Base-by-base conservation (phyloP, 306 rosid species). In the Prunus dulcis region DNA sequence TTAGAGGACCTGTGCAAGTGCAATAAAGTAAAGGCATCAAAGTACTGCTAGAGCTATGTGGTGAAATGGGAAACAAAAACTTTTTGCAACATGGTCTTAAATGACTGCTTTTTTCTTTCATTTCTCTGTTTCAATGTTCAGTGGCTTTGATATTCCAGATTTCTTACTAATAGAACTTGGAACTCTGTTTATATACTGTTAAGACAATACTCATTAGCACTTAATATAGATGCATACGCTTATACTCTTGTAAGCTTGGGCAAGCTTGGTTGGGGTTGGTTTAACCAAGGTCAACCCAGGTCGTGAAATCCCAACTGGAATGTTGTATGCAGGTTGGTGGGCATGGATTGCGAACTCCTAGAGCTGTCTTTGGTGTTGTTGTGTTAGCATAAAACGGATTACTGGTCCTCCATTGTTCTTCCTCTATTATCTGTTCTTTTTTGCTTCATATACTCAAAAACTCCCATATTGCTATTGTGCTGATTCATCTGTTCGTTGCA, bases 401-500 rank as follows among this genome's bases (percentile, higher is more conserved):
- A 19, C 13, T 51, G 6, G 15, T 22, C 9, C 74, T 52, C 49
- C 23, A 20, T 71, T 27, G 9, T 58, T 30, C 18, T 20, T 64
- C 64, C 23, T 55, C 76, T 73, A 18, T 60, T 28, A 47, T 52
- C 34, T 1, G 3, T 78, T 22, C 64, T 30, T 72, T 45, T 70
- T 25, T 27, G n/a, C 8, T 74, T 74, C 10, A 68, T 65, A 49
- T 20, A 64, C 57, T 67, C 41, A 58, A 72, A 63, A 3, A n/a
- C 49, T 70, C 71, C 75, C 7, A 14, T 53, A 45, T 69, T 64
- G 32, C 61, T 69, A 32, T 56, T 47, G 12, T 46, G 70, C 82
- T 76, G 66, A 69, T 60, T 77, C 80, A 10, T 81, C 58, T 62
- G 13, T 74, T 76, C 34, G 27, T 79, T 80, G 71, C 3, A 27